Evolutionary conservation across 192 early-diverging fungal genomes (phyloP), one percentile per base, ranked within the genome.

Genomic region (Allomyces macrogynus): DNA sequence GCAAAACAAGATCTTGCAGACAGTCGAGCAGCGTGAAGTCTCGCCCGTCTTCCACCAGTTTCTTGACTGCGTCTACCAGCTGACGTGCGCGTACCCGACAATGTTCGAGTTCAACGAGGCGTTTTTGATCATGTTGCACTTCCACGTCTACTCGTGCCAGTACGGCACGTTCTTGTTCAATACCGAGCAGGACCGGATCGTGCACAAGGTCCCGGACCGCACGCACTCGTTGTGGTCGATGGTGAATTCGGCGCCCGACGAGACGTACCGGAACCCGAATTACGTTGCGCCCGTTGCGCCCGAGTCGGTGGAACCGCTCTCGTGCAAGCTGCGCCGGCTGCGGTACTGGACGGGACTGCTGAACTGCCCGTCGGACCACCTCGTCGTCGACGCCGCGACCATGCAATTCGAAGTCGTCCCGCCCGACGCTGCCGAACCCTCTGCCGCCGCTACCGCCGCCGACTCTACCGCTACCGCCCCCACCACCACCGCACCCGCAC

Each of bases 41-140:
- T 88, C 87, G 25, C 95, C 95, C 14, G 85, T 99, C 12, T 99
- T 99, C 72, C 86, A 93, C 54, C 95, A 99, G 76, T 99, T 96
- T 67, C 77, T 99, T 16, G 95, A 99, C 73, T 94, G 91, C 75
- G 80, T 93, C 27, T 99, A 89, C 75, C 95, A 99, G 74, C 74
- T 94, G 16, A 87, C 87, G 78, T 78, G 75, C 23, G 88, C 93
- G 74, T 84, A 82, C 65, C 93, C 95, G 14, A 84, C 85, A 3
- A 82, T 88, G 64, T 99, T 99, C 74, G 92, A 94, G 78, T 99
- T 91, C 66, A 88, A 86, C 67, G 90, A 94, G 70, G 69, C 77
- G 23, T 80, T 93, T 61, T 71, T 99, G 66, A 77, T 86, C 0
- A 77, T 86, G 23, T 76, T 99, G 60, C 89, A 91, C 72, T 84